Conservation (phyloP, 108 stramenopile species). For the Aureococcus anophagefferens region DNA sequence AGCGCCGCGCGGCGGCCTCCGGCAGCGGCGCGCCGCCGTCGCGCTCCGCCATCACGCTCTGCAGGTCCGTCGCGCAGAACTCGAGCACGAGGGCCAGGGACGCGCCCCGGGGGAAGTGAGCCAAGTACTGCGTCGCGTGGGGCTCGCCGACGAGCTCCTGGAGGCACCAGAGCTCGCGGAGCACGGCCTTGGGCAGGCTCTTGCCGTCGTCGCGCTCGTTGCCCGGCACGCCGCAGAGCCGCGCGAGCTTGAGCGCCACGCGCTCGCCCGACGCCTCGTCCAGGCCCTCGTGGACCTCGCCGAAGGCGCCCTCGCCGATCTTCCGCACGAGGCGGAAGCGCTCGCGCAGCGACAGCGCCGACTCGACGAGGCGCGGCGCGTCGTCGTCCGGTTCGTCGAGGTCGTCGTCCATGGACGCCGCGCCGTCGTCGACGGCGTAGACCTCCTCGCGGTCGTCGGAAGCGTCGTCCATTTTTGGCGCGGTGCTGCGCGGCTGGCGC, state of each 20-base stretch:
- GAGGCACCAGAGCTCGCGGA: background rate
- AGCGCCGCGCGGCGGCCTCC: background rate
- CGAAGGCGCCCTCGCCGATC: background rate
- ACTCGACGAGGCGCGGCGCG: background rate
- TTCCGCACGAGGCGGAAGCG: background rate
- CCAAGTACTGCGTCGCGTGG: background rate
- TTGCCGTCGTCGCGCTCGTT: background rate
- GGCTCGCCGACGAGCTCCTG: background rate
- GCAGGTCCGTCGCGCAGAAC: background rate
- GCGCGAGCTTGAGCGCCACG: background rate
- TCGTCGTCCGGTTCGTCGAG: too few relatives aligned
- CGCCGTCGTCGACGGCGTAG: too few relatives aligned
- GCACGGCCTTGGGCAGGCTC: background rate
- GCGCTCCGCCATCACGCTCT: background rate
- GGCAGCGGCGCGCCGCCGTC: background rate
- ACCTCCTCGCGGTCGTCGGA: too few relatives aligned
- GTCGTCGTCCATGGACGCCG: too few relatives aligned
- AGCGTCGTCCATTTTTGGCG: too few relatives aligned
- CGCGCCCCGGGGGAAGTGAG: background rate
- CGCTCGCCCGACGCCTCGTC: background rate
- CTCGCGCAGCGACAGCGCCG: background rate
- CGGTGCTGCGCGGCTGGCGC: too few relatives aligned
- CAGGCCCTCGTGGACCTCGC: background rate
- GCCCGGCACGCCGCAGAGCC: background rate
- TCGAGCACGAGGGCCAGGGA: background rate